These are phyloP conservation scores for apple (Malus domestica) DNA, from an alignment of 306 rosid genomes.

Conservation along the genomic window ASM211411v1 NC_041804.1:11000501-11001000, in stretches of 20 bases:
- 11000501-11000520: background rate
- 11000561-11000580: slow-evolving; percentile 30
- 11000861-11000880: slow-evolving; percentile 16
- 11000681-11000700: slow-evolving; percentile 15
- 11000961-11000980: background rate
- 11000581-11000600: slow-evolving; percentile 11
- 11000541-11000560: slow-evolving; percentile 1
- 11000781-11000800: slow-evolving; percentile 24
- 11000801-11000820: slow-evolving; percentile 34
- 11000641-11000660: slow-evolving; percentile 33
- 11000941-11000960: background rate
- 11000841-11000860: slow-evolving; percentile 19
- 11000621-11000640: slow-evolving; percentile 25
- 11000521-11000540: background rate
- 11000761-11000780: slow-evolving; percentile 40
- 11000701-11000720: background rate
- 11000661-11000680: slow-evolving; percentile 34
- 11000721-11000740: background rate
- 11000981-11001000: background rate
- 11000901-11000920: background rate
- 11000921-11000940: background rate
- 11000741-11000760: slow-evolving; percentile 10
- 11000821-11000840: slow-evolving; percentile 33
- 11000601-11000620: slow-evolving; percentile 5
- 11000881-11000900: background rate